Base-by-base conservation (phyloP, 768 basidiomycete species). In the Dentipellis sp. region DNA sequence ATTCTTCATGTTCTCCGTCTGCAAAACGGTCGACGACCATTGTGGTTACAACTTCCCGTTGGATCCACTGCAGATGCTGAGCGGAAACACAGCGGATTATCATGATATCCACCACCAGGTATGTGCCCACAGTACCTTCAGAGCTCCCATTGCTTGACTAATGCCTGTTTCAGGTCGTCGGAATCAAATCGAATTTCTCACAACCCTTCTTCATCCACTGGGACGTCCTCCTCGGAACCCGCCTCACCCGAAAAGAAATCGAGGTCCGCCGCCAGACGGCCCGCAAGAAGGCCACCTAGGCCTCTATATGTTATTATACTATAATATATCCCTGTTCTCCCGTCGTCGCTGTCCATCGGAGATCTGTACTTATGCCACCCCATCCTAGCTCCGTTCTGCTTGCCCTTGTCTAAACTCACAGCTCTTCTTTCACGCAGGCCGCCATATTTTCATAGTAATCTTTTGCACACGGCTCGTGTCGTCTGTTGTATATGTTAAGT, bases 71-170 rank as follows among this genome's bases (percentile, higher is more conserved):
- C 95, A 98, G 69, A 65, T 90, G 65, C 59, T 97, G 55, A 89
- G 84, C 51, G 72, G 77, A 3, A 99, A 99, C 68, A 97, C 92
- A 67, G 88, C 94, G 1, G 91, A 95, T 70, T 99, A 95, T 70
- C 95, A 97, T 68, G 95, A 97, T 69, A 97, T 98, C 58, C 95
- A 98, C 66, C 95, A 97, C 69, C 93, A 94, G 77, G 89, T 87
- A 56, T 64, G 71, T 72, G 14, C 29, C 16, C 3, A 7, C 14
- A 17, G 42, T 45, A 19, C 7, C 54, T 38, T 35, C 46, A 10
- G 3, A 12, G 21, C 16, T 16, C 16, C 22, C 14, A 16, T 9
- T 14, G 16, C 6, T 29, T 29, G 14, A 45, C 39, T 46, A 55
- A 47, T 45, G 36, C 8, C 52, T 50, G 45, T 59, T 52, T 6